Base-by-base conservation (phyloP, 164 flowering plant species). In the Stephania cephalantha region DNA sequence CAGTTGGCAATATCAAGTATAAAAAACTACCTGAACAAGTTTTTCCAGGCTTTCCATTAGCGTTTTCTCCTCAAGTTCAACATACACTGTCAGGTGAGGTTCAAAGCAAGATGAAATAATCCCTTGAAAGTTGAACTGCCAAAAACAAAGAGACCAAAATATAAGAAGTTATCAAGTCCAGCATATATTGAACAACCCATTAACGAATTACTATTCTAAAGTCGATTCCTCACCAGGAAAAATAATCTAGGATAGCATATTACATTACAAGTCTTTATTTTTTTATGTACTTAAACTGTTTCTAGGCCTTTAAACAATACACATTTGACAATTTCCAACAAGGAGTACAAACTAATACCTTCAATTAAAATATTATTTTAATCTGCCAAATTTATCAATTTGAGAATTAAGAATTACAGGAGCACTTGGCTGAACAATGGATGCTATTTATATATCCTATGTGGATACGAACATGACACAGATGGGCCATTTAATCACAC, bases 81-180 rank as follows among this genome's bases (percentile, higher is more conserved):
- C 87, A 75, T 95, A 95, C 25, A 92, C 92, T 15, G 81, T 85
- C 82, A 95, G 79, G 84, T 95, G 96, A 80, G 94, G 94, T 78
- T 95, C 99, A 80, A 95, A 95, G 86, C 97, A 95, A 71, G 99
- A 92, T 31, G 99, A 95, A 74, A 95, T 91, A 35, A 95, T 93
- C 76, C 99, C 97, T 44, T 79, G 96, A 78, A 95, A 95, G 86
- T 95, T 95, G 85, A 95, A 93, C 98, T 95, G 91, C 76, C 81
- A 82, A 81, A 84, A 72, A 29, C 75, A 74, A 20, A 76, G 73
- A 73, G 45, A 77, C 64, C 44, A 66, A 45, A 74, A 6, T 9
- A 6, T 58, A 4, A 58, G 65, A 18, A 58, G 22, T 35, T 35
- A 35, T 35, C 42, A 35, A 35, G 42, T 35, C 65, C n/a, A 55